Evolutionary conservation across 2,329 filamentous ascomycete genomes (phyloP), one percentile per base, ranked within the genome.

Genomic region (Huntiella savannae): DNA sequence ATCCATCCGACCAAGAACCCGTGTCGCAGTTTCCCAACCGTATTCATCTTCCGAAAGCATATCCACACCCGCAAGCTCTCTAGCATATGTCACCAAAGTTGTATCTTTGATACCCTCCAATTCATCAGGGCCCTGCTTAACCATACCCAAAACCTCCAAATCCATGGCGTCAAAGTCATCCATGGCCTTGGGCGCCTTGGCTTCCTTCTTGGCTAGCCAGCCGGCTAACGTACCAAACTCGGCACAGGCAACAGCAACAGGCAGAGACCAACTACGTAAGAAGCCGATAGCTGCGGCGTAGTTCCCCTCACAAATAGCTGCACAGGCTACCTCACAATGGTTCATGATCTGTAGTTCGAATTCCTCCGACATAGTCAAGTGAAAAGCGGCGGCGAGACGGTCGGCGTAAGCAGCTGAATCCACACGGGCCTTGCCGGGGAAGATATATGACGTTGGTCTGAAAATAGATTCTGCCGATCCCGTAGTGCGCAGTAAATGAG

Each of bases 11-110:
- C 82, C 82, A 40, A 95, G 68, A 8, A 94, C 73, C 50, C 85
- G 76, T 38, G 95, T 77, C 0, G 86, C 82, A 56, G 95, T 64
- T 62, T 95, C 85, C 88, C 88, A 96, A 6, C 88, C 87, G 54
- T 87, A 79, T 34, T 71, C 66, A 11, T 61, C 56, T 3, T 62
- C 54, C 1, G 62, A 63, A 40, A 76, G 57, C 16, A 68, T 63
- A 46, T 70, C 66, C 51, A 69, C 68, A 50, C 68, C 69, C 32
- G 79, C 68, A 15, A 88, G 59, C 17, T 72, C 69, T 43, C 77
- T 70, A 0, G 88, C 82, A 59, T 94, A 96, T 41, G 75, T 65
- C 5, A 79, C 71, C 5, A 95, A 67, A 3, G 88, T 75, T 33
- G 81, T 77, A 58, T 95, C 86, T 57, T 88, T 86, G 51, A 78